Evolutionary conservation across 2,329 filamentous ascomycete genomes (phyloP).

Genomic region (Pseudogymnoascus sp.): DNA sequence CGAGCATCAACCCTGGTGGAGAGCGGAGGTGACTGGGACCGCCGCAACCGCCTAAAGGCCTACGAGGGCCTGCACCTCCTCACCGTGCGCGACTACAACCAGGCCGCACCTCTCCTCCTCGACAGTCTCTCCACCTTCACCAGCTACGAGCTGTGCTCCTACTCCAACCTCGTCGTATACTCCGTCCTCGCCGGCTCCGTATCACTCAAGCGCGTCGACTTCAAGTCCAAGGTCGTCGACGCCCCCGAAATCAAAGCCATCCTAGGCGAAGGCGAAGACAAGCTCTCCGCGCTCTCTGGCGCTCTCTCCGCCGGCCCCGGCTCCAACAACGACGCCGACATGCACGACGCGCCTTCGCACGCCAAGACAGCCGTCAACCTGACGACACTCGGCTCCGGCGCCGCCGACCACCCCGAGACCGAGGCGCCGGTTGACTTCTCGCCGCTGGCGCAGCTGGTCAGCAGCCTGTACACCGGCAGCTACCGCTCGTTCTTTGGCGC

Average conservation of each 20-base stretch:
- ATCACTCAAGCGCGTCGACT: constrained; percentile 92
- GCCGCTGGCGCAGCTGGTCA: constrained; percentile 78
- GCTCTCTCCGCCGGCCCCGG: constrained; percentile 75
- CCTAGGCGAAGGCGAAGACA: constrained; percentile 82
- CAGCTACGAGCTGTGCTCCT: constrained; percentile 96
- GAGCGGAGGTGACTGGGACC: constrained; percentile 95
- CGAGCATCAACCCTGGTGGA: constrained; percentile 86
- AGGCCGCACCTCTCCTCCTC: constrained; percentile 85
- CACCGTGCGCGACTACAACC: constrained; percentile 83
- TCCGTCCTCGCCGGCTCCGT: constrained; percentile 91
- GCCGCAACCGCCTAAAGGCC: constrained; percentile 95
- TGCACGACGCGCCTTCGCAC: constrained; percentile 43
- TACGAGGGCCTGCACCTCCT: constrained; percentile 94
- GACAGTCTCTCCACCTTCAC: constrained; percentile 98
- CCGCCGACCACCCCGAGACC: constrained; percentile 64
- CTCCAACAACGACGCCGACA: constrained; percentile 64
- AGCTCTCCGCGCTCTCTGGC: constrained; percentile 74
- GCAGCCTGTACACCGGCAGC: constrained; percentile 86
- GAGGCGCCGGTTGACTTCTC: constrained; percentile 85
- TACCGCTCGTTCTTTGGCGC: constrained; percentile 93
- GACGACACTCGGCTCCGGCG: constrained; percentile 65
- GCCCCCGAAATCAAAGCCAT: constrained; percentile 98
- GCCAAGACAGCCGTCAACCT: constrained; percentile 76
- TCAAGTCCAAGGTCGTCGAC: constrained; percentile 98
- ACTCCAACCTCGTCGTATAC: constrained; percentile 91